Percentiles rank a stretch among this genome's conserved stretches.
phyloP scores from a whole-genome alignment of 2,329 filamentous ascomycete genomes.

The Stachybotrys echinatus region DNA sequence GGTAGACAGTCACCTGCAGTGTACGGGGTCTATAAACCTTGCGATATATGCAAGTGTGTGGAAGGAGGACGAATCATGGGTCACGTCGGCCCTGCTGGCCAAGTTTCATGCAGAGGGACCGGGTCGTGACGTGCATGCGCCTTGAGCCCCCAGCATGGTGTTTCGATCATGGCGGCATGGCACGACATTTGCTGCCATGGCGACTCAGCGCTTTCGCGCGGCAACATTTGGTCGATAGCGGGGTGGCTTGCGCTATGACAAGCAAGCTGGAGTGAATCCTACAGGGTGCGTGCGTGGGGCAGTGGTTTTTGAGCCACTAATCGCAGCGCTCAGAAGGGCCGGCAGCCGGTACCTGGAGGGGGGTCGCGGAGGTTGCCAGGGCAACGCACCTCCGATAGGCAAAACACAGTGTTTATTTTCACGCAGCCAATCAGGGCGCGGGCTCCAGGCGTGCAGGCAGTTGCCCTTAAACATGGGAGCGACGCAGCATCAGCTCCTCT shows the following conservation, averaged over 20 bases:
- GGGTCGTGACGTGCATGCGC: too few relatives aligned
- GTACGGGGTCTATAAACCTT: too few relatives aligned
- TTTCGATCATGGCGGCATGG: neutral
- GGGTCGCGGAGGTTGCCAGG: conserved; percentile 13
- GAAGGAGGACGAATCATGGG: too few relatives aligned
- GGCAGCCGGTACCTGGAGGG: neutral
- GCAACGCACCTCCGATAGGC: conserved; percentile 15
- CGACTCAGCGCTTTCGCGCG: conserved; percentile 18
- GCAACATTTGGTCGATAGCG: neutral
- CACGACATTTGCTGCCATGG: too few relatives aligned
- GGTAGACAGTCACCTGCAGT: too few relatives aligned
- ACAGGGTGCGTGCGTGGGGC: conserved; percentile 7
- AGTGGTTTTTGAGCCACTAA: neutral
- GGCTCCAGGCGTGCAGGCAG: conserved; percentile 9
- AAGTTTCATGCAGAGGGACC: too few relatives aligned
- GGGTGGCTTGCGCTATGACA: neutral
- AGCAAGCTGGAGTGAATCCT: neutral
- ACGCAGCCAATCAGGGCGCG: conserved; percentile 20
- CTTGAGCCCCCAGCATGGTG: too few relatives aligned
- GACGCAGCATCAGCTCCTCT: conserved; percentile 14
- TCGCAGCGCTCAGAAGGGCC: too few relatives aligned
- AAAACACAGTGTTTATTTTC: conserved; percentile 24
- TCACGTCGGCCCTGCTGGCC: too few relatives aligned
- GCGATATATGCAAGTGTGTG: too few relatives aligned
- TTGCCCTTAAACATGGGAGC: conserved; percentile 27